Conservation (phyloP, 306 rosid species). For the Vigna nakashimae region DNA sequence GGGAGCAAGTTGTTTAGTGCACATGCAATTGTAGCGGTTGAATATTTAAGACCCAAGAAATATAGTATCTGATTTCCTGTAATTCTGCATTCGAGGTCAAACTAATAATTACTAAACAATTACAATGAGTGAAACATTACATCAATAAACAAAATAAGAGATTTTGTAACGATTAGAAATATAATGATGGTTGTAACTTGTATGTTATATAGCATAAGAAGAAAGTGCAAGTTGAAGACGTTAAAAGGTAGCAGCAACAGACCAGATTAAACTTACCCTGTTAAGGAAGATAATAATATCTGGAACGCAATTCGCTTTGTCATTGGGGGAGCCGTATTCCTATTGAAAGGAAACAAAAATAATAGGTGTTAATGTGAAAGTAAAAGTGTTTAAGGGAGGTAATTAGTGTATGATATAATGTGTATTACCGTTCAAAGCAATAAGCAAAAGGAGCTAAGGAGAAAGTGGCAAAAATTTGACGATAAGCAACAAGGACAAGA, state of each 20-base stretch:
- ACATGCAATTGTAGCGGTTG: slow-evolving; percentile 64
- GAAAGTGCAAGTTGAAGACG: no score
- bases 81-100: slow-evolving; percentile 59
- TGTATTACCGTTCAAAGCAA: slow-evolving; percentile 64
- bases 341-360: slow-evolving; percentile 33
- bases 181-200: no score
- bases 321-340: slow-evolving; percentile 65
- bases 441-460: slow-evolving; percentile 79
- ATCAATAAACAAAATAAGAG: not conserved
- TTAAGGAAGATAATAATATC: slow-evolving; percentile 66
- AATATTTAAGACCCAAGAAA: slow-evolving; percentile 69
- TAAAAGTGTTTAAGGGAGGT: no score
- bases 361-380: not conserved
- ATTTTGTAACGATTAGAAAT: not conserved
- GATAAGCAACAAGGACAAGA: slow-evolving; percentile 77
- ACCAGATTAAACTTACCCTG: slow-evolving; percentile 59
- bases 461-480: slow-evolving; percentile 74
- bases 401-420: not conserved
- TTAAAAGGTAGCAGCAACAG: no score
- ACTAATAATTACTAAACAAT: not conserved
- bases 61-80: slow-evolving; percentile 69
- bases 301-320: slow-evolving; percentile 60
- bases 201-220: no score
- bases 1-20: slow-evolving; percentile 79
- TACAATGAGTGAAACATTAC: not conserved